These are phyloP conservation scores for Phytophthora fragariaefolia DNA, from an alignment of 352 stramenopile genomes.

Conservation along the genomic window DNA sequence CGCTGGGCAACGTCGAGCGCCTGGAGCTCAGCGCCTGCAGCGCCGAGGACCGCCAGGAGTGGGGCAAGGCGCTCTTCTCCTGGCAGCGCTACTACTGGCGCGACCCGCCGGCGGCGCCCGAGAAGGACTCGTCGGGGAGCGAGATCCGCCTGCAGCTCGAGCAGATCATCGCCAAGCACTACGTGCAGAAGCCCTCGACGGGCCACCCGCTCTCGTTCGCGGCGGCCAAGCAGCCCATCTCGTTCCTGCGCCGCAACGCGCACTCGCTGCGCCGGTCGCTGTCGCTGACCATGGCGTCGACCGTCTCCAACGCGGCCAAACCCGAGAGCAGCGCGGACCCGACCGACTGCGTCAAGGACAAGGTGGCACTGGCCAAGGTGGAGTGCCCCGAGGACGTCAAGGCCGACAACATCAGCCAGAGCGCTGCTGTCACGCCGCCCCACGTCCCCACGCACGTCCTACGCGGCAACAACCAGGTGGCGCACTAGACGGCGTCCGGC, in stretches of 20 bases:
- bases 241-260: constrained; percentile 73
- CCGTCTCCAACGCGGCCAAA: constrained; percentile 43
- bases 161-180: constrained; percentile 52
- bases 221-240: constrained; percentile 73
- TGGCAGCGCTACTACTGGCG: constrained; percentile 91
- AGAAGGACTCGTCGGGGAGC: constrained; percentile 14
- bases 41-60: constrained; percentile 79
- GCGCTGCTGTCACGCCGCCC: constrained; percentile 29
- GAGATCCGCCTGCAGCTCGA: constrained; percentile 56
- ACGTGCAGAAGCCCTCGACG: constrained; percentile 31
- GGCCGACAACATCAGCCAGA: constrained; percentile 25
- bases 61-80: constrained; percentile 86
- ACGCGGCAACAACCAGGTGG: constrained; percentile 40
- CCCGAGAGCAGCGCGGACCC: constrained; percentile 39
- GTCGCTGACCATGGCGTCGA: constrained; percentile 63
- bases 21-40: constrained; percentile 71
- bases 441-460: constrained; percentile 23
- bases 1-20: constrained; percentile 61
- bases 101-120: constrained; percentile 44
- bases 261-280: constrained; percentile 71
- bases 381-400: constrained; percentile 34
- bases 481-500: constrained; percentile 28
- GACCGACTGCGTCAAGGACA: constrained; percentile 70
- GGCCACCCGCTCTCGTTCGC: constrained; percentile 54
- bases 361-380: constrained; percentile 63